phyloP scores from a whole-genome alignment of 768 basidiomycete species.

The Antrodiella citrinella region DNA sequence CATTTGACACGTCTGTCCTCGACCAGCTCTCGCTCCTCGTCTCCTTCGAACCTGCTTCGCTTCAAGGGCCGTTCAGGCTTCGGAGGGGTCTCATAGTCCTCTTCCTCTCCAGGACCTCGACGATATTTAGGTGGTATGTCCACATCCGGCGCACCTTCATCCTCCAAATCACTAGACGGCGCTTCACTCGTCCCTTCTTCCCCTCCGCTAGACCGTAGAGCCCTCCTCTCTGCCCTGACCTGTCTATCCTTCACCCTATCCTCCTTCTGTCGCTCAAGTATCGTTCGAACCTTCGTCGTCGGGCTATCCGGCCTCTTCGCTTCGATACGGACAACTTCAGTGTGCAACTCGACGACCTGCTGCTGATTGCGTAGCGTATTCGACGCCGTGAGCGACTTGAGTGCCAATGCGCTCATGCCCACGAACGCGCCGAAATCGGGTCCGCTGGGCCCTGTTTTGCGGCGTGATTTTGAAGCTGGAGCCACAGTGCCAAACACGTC shows the following conservation, averaged over 20 bases:
- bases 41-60: slow-evolving; percentile 25
- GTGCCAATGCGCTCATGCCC: slow-evolving; percentile 60
- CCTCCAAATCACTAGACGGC: slow-evolving; percentile 9
- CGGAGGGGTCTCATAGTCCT: slow-evolving; percentile 67
- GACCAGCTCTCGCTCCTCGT: slow-evolving; percentile 19
- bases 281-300: slow-evolving; percentile 61
- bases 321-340: slow-evolving; percentile 59
- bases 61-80: slow-evolving; percentile 34
- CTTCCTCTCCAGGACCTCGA: slow-evolving; percentile 73
- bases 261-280: slow-evolving; percentile 59
- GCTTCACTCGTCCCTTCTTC: slow-evolving; percentile 23
- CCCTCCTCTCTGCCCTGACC: slow-evolving; percentile 54
- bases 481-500: slow-evolving; percentile 31
- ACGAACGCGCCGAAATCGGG: slow-evolving; percentile 39
- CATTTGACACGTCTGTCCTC: slow-evolving; percentile 63
- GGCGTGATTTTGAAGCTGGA: slow-evolving; percentile 26
- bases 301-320: slow-evolving; percentile 75
- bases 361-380: slow-evolving; percentile 72
- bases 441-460: slow-evolving; percentile 28
- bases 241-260: slow-evolving; percentile 45
- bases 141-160: slow-evolving; percentile 21
- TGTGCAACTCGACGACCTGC: slow-evolving; percentile 56
- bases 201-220: slow-evolving; percentile 32
- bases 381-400: slow-evolving; percentile 61
- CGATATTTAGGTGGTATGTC: slow-evolving; percentile 31